Conservation (phyloP, 2,329 filamentous ascomycete genomes). For the Aspergillus pseudoviridinutans region DNA sequence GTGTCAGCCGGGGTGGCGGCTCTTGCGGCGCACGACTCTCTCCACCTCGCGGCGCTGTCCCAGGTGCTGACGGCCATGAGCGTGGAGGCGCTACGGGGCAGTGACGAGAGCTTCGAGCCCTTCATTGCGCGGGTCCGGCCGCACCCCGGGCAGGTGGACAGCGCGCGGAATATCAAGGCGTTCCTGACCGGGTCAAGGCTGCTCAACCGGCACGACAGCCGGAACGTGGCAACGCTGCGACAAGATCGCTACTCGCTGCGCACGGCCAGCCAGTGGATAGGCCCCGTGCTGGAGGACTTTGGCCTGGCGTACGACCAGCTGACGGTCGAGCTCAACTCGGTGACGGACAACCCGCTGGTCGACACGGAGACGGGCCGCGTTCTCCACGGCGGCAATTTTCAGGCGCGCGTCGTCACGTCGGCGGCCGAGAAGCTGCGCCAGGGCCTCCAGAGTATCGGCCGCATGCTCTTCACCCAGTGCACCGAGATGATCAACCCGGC, state of each 20-base stretch:
- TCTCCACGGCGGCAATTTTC: constrained; percentile 63
- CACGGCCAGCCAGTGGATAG: constrained; percentile 64
- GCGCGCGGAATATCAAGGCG: constrained; percentile 50
- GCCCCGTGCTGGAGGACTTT: constrained; percentile 62
- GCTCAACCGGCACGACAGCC: constrained; percentile 20
- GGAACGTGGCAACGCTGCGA: constrained; percentile 36
- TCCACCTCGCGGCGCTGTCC: constrained; percentile 50
- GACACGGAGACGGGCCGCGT: constrained; percentile 41
- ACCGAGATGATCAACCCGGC: constrained; percentile 59
- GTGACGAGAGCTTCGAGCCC: constrained; percentile 52
- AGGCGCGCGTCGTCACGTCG: constrained; percentile 58
- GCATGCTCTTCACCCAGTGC: constrained; percentile 59
- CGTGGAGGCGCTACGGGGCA: constrained; percentile 56
- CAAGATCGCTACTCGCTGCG: constrained; percentile 64
- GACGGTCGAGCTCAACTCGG: constrained; percentile 59
- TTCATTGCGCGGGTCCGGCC: constrained; percentile 57
- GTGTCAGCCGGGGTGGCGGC: constrained; percentile 43
- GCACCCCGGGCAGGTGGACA: constrained; percentile 57
- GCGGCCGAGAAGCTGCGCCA: constrained; percentile 58
- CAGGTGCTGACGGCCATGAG: constrained; percentile 60
- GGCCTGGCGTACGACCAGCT: constrained; percentile 55
- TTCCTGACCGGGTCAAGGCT: constrained; percentile 50
- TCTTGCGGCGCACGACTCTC: constrained; percentile 50
- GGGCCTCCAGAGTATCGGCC: constrained; percentile 51
- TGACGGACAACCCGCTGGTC: constrained; percentile 62